phyloP scores from a whole-genome alignment of 2,329 filamentous ascomycete species.

The Epicoccum nigrum region DNA sequence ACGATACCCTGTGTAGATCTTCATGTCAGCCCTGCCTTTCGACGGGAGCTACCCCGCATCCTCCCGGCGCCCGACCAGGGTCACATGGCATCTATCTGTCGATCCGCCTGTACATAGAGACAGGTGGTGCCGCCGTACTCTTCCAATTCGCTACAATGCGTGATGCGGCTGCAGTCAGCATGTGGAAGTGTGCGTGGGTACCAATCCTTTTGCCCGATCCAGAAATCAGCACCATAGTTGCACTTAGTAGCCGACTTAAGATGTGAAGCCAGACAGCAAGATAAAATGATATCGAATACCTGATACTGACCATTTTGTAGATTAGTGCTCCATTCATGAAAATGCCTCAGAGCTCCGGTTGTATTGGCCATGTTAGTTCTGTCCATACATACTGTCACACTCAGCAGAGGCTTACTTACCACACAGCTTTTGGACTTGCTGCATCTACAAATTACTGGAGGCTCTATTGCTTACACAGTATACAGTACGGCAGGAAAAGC shows the following conservation, averaged over 20 bases:
- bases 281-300: too few relatives aligned
- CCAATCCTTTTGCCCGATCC: slow-evolving; percentile 7
- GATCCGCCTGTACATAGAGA: neutral
- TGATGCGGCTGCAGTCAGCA: neutral
- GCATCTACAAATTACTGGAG: too few relatives aligned
- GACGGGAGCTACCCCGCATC: slow-evolving; percentile 13
- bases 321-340: too few relatives aligned
- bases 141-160: neutral
- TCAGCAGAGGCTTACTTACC: too few relatives aligned
- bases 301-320: too few relatives aligned
- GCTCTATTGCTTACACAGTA: too few relatives aligned
- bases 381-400: too few relatives aligned
- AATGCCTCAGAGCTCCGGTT: too few relatives aligned
- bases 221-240: neutral
- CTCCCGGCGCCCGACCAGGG: neutral
- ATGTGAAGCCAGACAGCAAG: too few relatives aligned
- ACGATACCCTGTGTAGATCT: neutral
- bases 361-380: too few relatives aligned
- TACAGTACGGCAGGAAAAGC: too few relatives aligned
- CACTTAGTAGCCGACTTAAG: slow-evolving; percentile 5
- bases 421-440: too few relatives aligned
- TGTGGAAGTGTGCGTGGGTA: neutral
- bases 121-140: neutral
- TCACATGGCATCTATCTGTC: neutral
- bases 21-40: neutral